Conservation (phyloP, 2,329 filamentous ascomycete genomes). For the Sporothrix luriei region DNA sequence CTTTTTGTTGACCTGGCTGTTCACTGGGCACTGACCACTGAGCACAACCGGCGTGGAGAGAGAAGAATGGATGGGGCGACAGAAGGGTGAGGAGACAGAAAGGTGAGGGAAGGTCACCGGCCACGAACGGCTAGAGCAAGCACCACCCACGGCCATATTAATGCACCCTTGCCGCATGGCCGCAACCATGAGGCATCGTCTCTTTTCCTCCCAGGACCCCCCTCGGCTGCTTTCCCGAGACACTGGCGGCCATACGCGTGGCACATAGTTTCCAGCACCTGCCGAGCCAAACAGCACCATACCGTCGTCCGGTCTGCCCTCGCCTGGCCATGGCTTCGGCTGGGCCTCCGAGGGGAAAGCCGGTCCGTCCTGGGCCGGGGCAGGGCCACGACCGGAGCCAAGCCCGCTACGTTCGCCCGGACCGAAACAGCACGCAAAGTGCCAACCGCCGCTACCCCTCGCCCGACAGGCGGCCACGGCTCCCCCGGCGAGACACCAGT, state of each 20-base stretch:
- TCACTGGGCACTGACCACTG: neutral
- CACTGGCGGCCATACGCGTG: neutral
- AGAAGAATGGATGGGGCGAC: neutral
- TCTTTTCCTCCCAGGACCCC: neutral
- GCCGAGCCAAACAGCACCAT: neutral
- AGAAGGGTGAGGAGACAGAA: neutral
- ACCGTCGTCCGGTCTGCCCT: neutral
- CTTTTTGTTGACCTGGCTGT: neutral
- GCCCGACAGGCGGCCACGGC: neutral
- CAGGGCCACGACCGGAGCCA: neutral
- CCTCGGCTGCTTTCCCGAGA: neutral
- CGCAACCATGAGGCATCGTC: neutral
- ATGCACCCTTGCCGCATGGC: conserved; percentile 1
- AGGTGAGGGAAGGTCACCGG: neutral
- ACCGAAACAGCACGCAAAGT: neutral
- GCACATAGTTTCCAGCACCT: neutral
- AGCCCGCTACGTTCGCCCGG: neutral
- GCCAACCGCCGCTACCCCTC: neutral
- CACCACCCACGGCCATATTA: neutral
- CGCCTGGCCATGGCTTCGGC: neutral
- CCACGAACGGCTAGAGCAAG: too few species aligned
- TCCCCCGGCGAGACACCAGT: neutral
- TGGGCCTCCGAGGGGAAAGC: neutral
- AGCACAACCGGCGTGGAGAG: neutral
- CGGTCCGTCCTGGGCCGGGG: neutral